Base-by-base conservation (phyloP, 768 basidiomycete genomes). In the Russula ochroleuca region DNA sequence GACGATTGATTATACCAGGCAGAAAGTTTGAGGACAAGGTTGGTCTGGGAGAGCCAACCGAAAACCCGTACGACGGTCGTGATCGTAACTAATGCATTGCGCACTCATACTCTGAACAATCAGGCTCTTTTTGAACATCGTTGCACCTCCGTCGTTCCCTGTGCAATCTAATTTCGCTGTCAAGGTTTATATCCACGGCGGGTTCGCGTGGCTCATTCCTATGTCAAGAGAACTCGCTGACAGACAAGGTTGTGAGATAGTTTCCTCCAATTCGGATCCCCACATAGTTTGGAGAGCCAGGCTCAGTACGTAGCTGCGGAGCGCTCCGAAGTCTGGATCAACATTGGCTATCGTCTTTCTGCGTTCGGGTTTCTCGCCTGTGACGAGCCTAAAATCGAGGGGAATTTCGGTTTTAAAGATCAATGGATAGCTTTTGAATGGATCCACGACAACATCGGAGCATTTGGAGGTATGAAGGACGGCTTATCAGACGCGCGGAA, bases 381-480 rank as follows among this genome's bases (percentile, higher is more conserved):
- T 66, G 85, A 87, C 50, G 72, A 81, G 62, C 87, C 87, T 14
- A 70, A 74, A 47, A 71, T 92, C 51, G 76, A 77, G 17, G 90
- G 90, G 3, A 92, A 92, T 69, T 92, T 86, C 71, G 89, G 90
- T 0, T 92, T 92, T 77, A 91, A 90, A 73, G 90, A 92, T 69
- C 88, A 88, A 69, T 91, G 89, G 89, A 69, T 88, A 21, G 89
- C 85, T 0, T 70, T 91, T n/a, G 75, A 81, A 67, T 91, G 89
- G 88, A 76, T 91, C 28, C 81, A 77, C 51, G 81, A 81, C 19
- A 88, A 91, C 68, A 88, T 92, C 23, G 72, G 72, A 43, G 74
- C 75, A 0, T 92, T 91, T 66, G 90, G 89, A 72, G 90, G 88
- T 83, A 70, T 58, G 75, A 35, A 25, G 0, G n/a, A 23, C 10